Evolutionary conservation across 148 eudicot genomes (phyloP).

Genomic region (Fagopyrum tataricum): DNA sequence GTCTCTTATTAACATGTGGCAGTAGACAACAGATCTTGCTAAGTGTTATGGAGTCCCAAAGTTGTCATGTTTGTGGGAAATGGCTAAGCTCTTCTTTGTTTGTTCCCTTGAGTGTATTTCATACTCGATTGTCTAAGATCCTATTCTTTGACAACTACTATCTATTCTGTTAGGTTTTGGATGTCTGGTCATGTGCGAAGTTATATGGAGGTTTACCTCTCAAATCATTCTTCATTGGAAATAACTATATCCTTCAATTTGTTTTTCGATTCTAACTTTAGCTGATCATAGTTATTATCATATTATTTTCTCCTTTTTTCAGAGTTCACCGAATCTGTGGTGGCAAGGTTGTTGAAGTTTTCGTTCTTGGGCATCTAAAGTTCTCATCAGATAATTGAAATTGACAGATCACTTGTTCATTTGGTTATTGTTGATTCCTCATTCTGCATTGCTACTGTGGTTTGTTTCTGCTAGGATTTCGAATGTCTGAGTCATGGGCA

Average conservation of each 20-base stretch:
- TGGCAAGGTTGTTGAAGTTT: too few species aligned
- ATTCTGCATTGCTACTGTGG: too few species aligned
- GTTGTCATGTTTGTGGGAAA: not conserved
- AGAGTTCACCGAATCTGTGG: too few species aligned
- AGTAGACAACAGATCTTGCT: not conserved
- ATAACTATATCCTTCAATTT: not conserved
- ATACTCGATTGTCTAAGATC: not conserved
- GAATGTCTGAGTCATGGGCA: not conserved
- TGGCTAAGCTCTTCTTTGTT: not conserved
- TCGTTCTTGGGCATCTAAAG: too few species aligned
- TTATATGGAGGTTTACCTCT: not conserved
- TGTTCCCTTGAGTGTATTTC: not conserved
- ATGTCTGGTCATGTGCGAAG: too few species aligned
- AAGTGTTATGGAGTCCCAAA: not conserved
- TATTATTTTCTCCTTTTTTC: too few species aligned
- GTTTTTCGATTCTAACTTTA: too few species aligned
- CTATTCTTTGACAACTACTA: not conserved
- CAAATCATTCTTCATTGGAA: not conserved
- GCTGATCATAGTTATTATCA: too few species aligned
- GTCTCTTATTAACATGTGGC: not conserved
- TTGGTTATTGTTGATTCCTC: too few species aligned
- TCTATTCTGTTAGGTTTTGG: not conserved
- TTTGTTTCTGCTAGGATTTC: too few species aligned
- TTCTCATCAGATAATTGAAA: too few species aligned
- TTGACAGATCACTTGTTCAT: too few species aligned